phyloP scores from a whole-genome alignment of 306 rosid species.

The Quercus alba region DNA sequence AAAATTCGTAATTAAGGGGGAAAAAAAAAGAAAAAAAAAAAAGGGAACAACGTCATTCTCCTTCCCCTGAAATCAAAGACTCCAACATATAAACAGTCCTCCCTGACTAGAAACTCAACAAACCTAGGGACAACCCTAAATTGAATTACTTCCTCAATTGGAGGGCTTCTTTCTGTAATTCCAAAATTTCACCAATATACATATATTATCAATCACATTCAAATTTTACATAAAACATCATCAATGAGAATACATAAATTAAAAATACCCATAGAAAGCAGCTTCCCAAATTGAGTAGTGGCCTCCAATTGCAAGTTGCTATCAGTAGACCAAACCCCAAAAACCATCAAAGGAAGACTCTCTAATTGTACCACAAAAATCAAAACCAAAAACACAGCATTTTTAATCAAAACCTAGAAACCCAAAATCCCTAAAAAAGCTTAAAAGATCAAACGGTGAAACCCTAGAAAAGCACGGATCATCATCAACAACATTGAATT shows the following conservation, averaged over 20 bases:
- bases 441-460: conserved; percentile 12
- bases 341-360: conserved; percentile 83
- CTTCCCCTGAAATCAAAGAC: no score
- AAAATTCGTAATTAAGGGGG: no score
- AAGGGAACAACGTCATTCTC: no score
- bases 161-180: conserved; percentile 72
- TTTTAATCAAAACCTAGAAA: not conserved
- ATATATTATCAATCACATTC: not conserved
- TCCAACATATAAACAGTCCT: no score
- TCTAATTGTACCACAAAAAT: conserved; percentile 49
- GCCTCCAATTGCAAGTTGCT: conserved; percentile 69
- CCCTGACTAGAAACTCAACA: no score
- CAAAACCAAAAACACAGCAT: conserved; percentile 3
- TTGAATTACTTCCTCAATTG: conserved; percentile 91
- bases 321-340: conserved; percentile 70
- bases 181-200: not conserved
- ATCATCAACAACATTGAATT: not conserved
- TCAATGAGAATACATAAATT: not conserved
- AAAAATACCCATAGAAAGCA: conserved; percentile 69
- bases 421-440: not conserved
- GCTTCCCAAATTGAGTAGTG: conserved; percentile 75
- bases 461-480: conserved; percentile 6
- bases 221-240: not conserved
- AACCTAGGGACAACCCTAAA: no score
- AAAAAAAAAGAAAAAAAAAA: no score